A percentile compares a stretch with the other conserved stretches of the same genome.
These are phyloP conservation scores for Cicer pinnatifidum DNA, from an alignment of 306 rosid species.

Conservation along the genomic window DNA sequence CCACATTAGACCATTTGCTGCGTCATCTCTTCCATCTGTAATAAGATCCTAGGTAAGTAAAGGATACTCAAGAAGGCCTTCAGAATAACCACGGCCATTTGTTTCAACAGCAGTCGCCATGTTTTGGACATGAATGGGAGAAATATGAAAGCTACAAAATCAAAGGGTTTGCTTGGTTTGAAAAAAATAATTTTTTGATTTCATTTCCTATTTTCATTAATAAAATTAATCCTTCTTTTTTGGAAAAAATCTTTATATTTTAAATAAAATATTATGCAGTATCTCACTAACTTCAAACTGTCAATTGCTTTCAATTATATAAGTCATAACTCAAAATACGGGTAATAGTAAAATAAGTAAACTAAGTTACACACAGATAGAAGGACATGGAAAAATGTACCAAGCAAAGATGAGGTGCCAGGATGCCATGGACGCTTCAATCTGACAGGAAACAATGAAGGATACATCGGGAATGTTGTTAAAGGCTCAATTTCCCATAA, in stretches of 20 bases:
- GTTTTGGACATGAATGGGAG: neutral
- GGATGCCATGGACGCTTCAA: conserved; percentile 96
- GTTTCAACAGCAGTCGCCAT: neutral
- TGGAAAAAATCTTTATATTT: neutral
- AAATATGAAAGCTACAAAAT: conserved; percentile 8
- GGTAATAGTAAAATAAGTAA: neutral
- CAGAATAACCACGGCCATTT: neutral
- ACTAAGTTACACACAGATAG: neutral
- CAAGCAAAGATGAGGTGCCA: conserved; percentile 74
- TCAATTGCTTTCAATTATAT: conserved; percentile 18
- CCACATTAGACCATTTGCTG: conserved; percentile 76
- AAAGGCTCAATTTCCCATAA: conserved; percentile 96
- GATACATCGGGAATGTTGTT: conserved; percentile 92
- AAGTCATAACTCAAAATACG: neutral
- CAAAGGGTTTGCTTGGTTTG: neutral
- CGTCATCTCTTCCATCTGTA: conserved; percentile 83
- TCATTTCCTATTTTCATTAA: neutral
- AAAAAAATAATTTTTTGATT: neutral
- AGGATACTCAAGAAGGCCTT: conserved; percentile 7
- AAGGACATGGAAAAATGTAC: conserved; percentile 46
- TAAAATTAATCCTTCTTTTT: neutral
- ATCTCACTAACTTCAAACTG: conserved; percentile 10
- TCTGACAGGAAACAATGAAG: conserved; percentile 84
- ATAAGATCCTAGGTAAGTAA: conserved; percentile 37
- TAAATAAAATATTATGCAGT: neutral